Conservation (phyloP, 495 filamentous ascomycete genomes). For the Lichenothelia convexa region DNA sequence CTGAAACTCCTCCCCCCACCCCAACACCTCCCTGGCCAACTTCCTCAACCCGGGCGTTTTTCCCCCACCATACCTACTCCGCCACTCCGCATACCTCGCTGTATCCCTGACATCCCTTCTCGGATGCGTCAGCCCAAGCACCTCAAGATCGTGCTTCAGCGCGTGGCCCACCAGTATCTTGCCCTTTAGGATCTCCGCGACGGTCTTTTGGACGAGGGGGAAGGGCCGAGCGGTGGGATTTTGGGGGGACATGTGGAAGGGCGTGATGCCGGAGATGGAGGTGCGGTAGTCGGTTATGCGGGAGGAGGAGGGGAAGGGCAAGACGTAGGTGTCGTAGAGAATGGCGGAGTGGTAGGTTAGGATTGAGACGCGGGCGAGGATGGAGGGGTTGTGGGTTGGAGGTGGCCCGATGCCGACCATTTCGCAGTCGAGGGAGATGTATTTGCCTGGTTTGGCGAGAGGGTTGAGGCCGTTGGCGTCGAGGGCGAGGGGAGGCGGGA, state of each 20-base stretch:
- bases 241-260: conserved; percentile 38
- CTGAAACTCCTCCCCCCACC: conserved; percentile 69
- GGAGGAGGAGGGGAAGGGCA: conserved; percentile 46
- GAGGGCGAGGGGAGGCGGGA: conserved; percentile 26
- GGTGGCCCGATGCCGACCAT: conserved; percentile 78
- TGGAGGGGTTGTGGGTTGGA: conserved; percentile 37
- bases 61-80: conserved; percentile 54
- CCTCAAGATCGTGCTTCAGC: conserved; percentile 69
- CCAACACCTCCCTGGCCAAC: conserved; percentile 59
- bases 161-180: conserved; percentile 78
- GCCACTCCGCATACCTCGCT: conserved; percentile 52
- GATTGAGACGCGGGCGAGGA: conserved; percentile 65
- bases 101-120: conserved; percentile 69
- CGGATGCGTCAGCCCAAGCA: conserved; percentile 56
- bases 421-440: conserved; percentile 86
- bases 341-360: conserved; percentile 86
- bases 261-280: conserved; percentile 57
- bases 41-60: conserved; percentile 59
- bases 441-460: conserved; percentile 52
- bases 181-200: conserved; percentile 51
- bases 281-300: conserved; percentile 66
- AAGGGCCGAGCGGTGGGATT: conserved; percentile 47
- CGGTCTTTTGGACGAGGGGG: conserved; percentile 51
- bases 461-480: conserved; percentile 36
- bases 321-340: conserved; percentile 80